Conservation (phyloP, 805 yeast genomes). For the Millerago galiae region DNA sequence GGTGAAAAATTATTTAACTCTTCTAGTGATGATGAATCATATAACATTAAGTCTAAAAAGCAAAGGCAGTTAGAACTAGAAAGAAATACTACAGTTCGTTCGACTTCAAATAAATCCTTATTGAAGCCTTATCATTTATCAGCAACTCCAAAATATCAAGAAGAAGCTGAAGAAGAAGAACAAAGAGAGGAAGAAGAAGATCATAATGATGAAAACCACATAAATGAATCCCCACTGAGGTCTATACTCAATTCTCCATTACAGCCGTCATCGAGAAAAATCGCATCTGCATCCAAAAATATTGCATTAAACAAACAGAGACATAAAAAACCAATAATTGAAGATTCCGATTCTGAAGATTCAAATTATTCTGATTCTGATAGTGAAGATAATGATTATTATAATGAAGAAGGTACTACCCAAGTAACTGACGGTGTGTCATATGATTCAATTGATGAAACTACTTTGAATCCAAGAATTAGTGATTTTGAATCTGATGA, state of each 20-base stretch:
- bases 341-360: background rate
- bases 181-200: background rate
- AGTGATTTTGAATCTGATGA: background rate
- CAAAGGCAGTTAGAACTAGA: slow-evolving; percentile 15
- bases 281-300: slow-evolving; percentile 7
- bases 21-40: slow-evolving; percentile 10
- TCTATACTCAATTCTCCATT: slow-evolving; percentile 7
- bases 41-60: slow-evolving; percentile 6
- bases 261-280: slow-evolving; percentile 7
- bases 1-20: slow-evolving; percentile 18
- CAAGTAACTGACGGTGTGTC: too few relatives aligned
- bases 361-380: background rate
- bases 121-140: background rate
- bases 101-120: background rate
- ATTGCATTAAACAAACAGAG: slow-evolving; percentile 5
- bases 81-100: slow-evolving; percentile 15
- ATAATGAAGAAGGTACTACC: background rate
- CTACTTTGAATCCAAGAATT: too few relatives aligned
- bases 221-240: slow-evolving; percentile 4
- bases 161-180: background rate
- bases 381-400: slow-evolving; percentile 8
- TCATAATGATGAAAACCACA: background rate
- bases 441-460: too few relatives aligned
- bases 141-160: slow-evolving; percentile 1
- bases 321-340: background rate